Base-by-base conservation (phyloP, 2,329 filamentous ascomycete genomes). In the Colletotrichum cuscutae region DNA sequence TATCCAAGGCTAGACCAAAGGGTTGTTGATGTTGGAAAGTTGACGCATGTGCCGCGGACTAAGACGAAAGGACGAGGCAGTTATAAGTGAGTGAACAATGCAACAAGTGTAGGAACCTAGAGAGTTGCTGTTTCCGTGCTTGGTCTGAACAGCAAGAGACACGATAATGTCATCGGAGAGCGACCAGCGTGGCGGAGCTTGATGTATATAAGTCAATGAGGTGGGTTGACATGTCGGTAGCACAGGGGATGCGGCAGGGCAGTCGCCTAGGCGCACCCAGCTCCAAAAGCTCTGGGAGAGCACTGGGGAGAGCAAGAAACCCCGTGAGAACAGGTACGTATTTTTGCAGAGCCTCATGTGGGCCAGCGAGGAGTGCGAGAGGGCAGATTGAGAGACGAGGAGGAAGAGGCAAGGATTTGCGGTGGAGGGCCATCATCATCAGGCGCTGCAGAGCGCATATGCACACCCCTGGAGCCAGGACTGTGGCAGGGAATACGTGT, bases 371-470 rank as follows among this genome's bases (percentile, higher is more conserved):
- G 32, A 35, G 32, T 35, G 32, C 32, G 32, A 35, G 53, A 68
- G 58, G 42, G 65, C 65, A 68, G 24, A 63, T 26, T 42, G 30
- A 53, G 53, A 72, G 59, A 30, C n/a, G 68, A 32, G 46, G 59
- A 69, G 53, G 53, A 72, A 69, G 53, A 67, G 58, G 65, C 42
- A 72, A 72, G 59, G 69, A 72, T 72, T 56, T 58, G 52, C 69
- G 28, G 53, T 37, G 54, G 53, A 30, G 11, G 42, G 57, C 53
- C 57, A 26, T 59, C 65, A 63, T 63, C 65, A 53, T 49, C 59
- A 72, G 52, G 42, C 65, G 69, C 69, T 64, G 58, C 42, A 42
- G 65, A 37, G 35, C 28, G 65, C 54, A 72, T 68, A 68, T 58
- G 58, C 49, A 64, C 69, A 56, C 68, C 46, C 68, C 68, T 71